A percentile compares a stretch with the other conserved stretches of the same genome.
Evolutionary conservation across 208 protist genomes (phyloP).

Genomic region (Trypanosoma vivax): DNA sequence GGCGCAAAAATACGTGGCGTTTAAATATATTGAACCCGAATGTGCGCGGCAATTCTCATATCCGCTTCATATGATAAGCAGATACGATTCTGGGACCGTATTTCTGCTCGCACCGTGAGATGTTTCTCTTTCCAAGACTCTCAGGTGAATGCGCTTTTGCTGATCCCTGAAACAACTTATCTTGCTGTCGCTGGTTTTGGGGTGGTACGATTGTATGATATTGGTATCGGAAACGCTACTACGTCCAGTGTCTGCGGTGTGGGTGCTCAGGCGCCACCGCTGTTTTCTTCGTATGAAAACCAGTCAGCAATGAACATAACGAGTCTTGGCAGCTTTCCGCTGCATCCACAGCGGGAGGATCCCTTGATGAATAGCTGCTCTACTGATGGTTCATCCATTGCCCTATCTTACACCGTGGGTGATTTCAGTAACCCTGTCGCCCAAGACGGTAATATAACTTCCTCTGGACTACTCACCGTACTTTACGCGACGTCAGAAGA

Average conservation of each 20-base stretch:
- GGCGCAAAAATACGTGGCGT: slow-evolving; percentile 3
- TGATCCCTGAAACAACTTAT: slow-evolving; percentile 44
- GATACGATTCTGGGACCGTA: slow-evolving; percentile 74
- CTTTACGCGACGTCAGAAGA: slow-evolving; percentile 78
- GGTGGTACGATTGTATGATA: slow-evolving; percentile 62
- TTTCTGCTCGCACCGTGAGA: slow-evolving; percentile 58
- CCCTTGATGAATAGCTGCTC: not conserved
- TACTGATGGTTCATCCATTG: slow-evolving; percentile 7
- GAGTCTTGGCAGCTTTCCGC: slow-evolving; percentile 58
- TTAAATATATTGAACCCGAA: slow-evolving; percentile 3
- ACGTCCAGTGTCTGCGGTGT: not conserved
- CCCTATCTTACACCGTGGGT: slow-evolving; percentile 11
- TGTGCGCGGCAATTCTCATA: slow-evolving; percentile 42
- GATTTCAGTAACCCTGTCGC: slow-evolving; percentile 12
- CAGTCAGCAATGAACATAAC: slow-evolving; percentile 77
- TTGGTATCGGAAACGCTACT: slow-evolving; percentile 7
- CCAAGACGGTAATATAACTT: slow-evolving; percentile 6
- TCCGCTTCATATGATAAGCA: slow-evolving; percentile 86
- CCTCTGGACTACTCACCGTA: slow-evolving; percentile 9
- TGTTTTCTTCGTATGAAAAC: slow-evolving; percentile 66
- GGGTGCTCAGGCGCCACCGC: slow-evolving; percentile 31
- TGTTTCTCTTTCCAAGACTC: slow-evolving; percentile 73
- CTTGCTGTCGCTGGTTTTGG: slow-evolving; percentile 70
- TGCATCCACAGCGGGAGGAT: slow-evolving; percentile 10
- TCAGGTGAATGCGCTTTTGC: slow-evolving; percentile 68